Percentiles rank a stretch among this genome's conserved stretches.
These are phyloP conservation scores for Daldinia sp. DNA, from an alignment of 2,329 filamentous ascomycete genomes.

Conservation along the genomic window DNA sequence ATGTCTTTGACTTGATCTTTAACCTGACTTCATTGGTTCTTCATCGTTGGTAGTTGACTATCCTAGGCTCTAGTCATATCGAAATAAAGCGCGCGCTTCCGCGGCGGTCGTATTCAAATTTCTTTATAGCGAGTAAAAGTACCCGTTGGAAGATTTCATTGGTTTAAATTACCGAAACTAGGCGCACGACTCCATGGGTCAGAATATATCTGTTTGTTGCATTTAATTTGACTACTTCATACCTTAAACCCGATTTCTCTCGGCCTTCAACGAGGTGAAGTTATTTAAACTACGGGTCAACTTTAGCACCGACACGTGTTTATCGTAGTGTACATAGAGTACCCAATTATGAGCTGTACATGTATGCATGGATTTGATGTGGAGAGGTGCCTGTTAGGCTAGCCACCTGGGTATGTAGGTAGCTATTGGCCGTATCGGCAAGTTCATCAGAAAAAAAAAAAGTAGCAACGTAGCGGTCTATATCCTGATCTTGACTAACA, in stretches of 20 bases:
- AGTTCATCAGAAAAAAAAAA: neutral
- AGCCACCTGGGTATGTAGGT: no score
- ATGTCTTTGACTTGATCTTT: neutral
- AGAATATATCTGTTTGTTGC: neutral
- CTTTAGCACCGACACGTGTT: neutral
- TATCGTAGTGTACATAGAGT: neutral
- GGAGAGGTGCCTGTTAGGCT: neutral
- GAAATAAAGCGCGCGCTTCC: slow-evolving; percentile 35
- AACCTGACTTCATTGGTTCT: neutral
- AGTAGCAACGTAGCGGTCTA: neutral
- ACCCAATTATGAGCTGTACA: neutral
- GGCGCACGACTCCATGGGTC: neutral
- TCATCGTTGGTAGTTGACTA: neutral
- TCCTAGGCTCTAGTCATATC: slow-evolving; percentile 5
- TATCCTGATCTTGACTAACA: neutral
- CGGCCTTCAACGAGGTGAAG: neutral
- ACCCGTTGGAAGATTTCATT: neutral
- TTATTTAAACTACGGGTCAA: no score
- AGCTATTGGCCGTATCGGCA: neutral
- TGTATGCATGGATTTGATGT: neutral
- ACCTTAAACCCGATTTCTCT: neutral
- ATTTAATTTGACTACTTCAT: no score
- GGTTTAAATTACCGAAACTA: neutral
- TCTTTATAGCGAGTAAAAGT: neutral
- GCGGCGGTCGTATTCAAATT: neutral